Conservation (phyloP, 108 stramenopile species). For the Nitzschia sp. region DNA sequence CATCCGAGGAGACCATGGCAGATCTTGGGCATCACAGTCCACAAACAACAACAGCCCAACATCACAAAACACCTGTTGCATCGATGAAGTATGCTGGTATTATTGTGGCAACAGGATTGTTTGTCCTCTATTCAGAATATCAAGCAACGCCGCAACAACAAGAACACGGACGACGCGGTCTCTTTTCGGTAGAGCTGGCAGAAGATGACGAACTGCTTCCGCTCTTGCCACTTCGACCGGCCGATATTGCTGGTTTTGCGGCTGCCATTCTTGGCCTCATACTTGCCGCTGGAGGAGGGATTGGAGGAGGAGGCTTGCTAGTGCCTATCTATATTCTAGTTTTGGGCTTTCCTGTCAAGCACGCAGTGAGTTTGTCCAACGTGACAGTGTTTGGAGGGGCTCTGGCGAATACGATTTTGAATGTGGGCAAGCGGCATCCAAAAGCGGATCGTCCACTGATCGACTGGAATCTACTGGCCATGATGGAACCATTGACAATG, state of each 20-base stretch:
- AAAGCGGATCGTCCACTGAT: constrained; percentile 82
- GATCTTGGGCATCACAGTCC: too few species aligned
- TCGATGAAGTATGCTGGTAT: too few species aligned
- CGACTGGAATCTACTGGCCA: constrained; percentile 92
- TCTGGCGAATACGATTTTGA: constrained; percentile 54
- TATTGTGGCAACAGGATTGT: too few species aligned
- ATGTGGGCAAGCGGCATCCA: constrained; percentile 55
- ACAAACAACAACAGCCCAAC: too few species aligned
- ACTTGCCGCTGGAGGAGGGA: constrained; percentile 63
- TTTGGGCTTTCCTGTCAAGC: constrained; percentile 47
- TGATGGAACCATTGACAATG: constrained; percentile 91
- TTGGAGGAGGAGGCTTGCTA: constrained; percentile 64
- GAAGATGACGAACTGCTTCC: too few species aligned
- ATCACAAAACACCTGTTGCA: too few species aligned
- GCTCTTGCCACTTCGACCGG: constrained; percentile 44
- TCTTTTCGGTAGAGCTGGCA: too few species aligned
- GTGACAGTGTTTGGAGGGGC: constrained; percentile 78
- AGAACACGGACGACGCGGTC: too few species aligned
- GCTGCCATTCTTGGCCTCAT: constrained; percentile 44
- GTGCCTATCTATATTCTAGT: constrained; percentile 75
- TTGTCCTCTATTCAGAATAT: too few species aligned
- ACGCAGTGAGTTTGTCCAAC: constrained; percentile 8
- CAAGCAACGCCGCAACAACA: too few species aligned
- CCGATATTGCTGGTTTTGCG: constrained; percentile 50
- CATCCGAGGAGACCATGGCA: too few species aligned